These are phyloP conservation scores for Uromyces viciae-fabae DNA, from an alignment of 1,284 basidiomycete species.

Conservation along the genomic window DNA sequence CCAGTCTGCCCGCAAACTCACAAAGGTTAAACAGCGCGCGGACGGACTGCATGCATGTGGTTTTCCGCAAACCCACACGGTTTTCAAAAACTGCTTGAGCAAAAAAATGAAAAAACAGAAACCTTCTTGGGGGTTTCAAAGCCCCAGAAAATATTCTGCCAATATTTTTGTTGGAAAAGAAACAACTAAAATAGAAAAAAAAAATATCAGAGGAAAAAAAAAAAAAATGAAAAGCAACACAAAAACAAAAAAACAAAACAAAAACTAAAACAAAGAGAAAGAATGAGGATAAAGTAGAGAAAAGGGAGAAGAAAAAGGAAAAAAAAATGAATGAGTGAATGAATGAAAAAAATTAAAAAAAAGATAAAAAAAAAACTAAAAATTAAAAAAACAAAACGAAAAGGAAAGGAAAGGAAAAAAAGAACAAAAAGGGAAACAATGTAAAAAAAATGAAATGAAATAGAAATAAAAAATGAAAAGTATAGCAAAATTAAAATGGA, in stretches of 20 bases:
- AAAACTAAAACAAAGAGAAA: not conserved
- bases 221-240: not conserved
- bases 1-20: too few relatives aligned
- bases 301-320: not conserved
- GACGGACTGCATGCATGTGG: too few relatives aligned
- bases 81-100: too few relatives aligned
- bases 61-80: too few relatives aligned
- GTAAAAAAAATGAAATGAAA: not conserved
- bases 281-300: not conserved
- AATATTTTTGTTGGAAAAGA: too few relatives aligned
- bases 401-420: not conserved
- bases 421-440: not conserved
- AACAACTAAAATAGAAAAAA: not conserved
- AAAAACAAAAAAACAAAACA: not conserved
- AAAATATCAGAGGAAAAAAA: not conserved
- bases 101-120: too few relatives aligned
- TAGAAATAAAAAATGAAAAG: too few relatives aligned
- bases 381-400: not conserved
- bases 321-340: not conserved
- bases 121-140: too few relatives aligned
- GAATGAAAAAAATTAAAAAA: not conserved
- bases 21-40: too few relatives aligned
- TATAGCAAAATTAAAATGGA: too few relatives aligned
- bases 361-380: not conserved
- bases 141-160: too few relatives aligned